Base-by-base conservation (phyloP, 208 protist genomes). In the Vickermania spadyakhi region DNA sequence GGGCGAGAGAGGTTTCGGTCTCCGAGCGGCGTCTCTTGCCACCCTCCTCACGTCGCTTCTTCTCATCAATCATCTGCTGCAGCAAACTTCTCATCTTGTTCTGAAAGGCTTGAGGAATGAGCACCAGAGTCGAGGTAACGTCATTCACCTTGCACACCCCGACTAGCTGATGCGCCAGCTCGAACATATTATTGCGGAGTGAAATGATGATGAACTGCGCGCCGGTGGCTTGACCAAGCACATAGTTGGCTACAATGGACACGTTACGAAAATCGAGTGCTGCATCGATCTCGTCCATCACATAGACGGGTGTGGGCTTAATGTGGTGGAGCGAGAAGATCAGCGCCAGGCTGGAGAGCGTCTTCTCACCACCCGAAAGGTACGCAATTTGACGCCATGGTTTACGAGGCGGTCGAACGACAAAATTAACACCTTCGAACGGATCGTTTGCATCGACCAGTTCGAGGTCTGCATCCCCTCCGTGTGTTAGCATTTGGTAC, bases 221-320 rank as follows among this genome's bases (percentile, higher is more conserved):
- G 52, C 99, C 94, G 60, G 87, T 93, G 0, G 99, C 99, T 59
- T 98, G 87, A 29, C 98, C 94, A 60, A 98, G 92, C 21, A 99
- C 94, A 81, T 99, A 99, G 72, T 99, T 96, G 25, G 97, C 98
- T 14, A 99, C 96, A 64, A 99, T 99, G 13, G 96, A 98, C 3
- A 97, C 91, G 72, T 99, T 99, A 28, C 95, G 86, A 75, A 99
- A 99, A 74, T 99, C 99, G 3, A 99, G 84, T 2, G 99, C 99
- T 4, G 99, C 99, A 76, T 99, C 99, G 62, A 99, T 99, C 77
- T 99, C 99, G 81, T 99, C 99, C 98, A 99, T 99, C 41, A 99
- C 96, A 80, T 99, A 99, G 31, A 99, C 93, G 0, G 98, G 98
- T n/a, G 97, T 99, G 5, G 98, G 98, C 72, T 99, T 99, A 77